Evolutionary conservation across 495 filamentous ascomycete species (phyloP).

Genomic region (Penicillium cinerascens): DNA sequence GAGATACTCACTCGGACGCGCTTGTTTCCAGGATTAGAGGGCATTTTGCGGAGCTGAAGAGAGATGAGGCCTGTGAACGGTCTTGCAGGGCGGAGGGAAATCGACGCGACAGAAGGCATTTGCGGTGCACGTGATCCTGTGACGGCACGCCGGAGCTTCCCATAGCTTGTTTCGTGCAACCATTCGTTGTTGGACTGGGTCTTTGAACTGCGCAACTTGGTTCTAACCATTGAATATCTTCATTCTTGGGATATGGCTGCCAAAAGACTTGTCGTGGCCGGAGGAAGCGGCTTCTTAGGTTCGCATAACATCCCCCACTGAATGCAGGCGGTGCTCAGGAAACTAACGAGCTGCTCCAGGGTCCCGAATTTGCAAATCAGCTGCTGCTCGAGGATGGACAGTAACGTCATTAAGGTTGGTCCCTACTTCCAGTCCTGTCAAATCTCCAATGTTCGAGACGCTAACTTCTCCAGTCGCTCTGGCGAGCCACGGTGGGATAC

Average conservation of each 20-base stretch:
- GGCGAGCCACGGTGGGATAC: constrained; percentile 81
- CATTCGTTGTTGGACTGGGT: not conserved
- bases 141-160: constrained; percentile 20
- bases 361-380: constrained; percentile 87
- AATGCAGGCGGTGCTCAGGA: not conserved
- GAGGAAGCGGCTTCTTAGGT: constrained; percentile 92
- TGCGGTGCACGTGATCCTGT: constrained; percentile 17
- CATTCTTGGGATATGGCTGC: constrained; percentile 46
- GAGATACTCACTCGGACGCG: constrained; percentile 50
- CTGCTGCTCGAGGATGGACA: constrained; percentile 75
- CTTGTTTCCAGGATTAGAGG: constrained; percentile 53
- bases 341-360: constrained; percentile 41
- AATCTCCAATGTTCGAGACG: not conserved
- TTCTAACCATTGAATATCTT: constrained; percentile 42
- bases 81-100: constrained; percentile 4
- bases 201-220: not conserved
- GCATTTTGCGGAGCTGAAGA: constrained; percentile 39
- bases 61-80: not conserved
- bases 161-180: constrained; percentile 11
- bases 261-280: constrained; percentile 82
- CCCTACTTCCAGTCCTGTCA: not conserved
- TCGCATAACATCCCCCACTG: constrained; percentile 7
- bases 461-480: constrained; percentile 61
- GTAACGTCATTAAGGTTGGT: constrained; percentile 82
- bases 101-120: constrained; percentile 9